These are phyloP conservation scores for Ophiostoma ulmi DNA, from an alignment of 2,329 filamentous ascomycete species.

Conservation along the genomic window DNA sequence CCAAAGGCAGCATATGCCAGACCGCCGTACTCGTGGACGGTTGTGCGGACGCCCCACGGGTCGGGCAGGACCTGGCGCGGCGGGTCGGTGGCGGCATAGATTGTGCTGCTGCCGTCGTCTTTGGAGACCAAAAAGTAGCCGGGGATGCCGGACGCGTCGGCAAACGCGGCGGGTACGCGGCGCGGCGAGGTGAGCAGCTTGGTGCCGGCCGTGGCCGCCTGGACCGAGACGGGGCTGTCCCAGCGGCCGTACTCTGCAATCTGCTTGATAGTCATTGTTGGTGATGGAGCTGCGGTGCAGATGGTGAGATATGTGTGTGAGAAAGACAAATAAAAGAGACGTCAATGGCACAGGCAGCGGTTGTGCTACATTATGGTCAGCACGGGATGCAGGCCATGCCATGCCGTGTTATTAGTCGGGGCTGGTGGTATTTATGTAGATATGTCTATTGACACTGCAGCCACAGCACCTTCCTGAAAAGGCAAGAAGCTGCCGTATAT, in stretches of 20 bases:
- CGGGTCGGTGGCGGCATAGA: constrained; percentile 35
- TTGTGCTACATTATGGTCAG: not conserved
- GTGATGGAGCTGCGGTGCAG: not conserved
- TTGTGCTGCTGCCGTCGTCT: constrained; percentile 40
- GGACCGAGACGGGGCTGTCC: constrained; percentile 38
- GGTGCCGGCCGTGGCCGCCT: constrained; percentile 37
- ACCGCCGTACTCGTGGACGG: constrained; percentile 51
- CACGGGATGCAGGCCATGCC: not conserved
- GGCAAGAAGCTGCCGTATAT: not conserved
- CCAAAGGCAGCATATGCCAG: constrained; percentile 39
- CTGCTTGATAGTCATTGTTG: constrained; percentile 27
- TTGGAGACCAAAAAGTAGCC: constrained; percentile 39
- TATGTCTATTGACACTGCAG: not conserved
- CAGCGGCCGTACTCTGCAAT: constrained; percentile 38
- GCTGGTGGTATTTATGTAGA: not conserved
- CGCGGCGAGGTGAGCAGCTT: constrained; percentile 35
- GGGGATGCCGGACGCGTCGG: constrained; percentile 28
- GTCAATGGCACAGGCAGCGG: not conserved
- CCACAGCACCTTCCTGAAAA: not conserved
- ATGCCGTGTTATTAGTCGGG: not conserved
- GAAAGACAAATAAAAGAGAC: not conserved
- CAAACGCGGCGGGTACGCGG: constrained; percentile 27
- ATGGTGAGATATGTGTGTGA: too few species aligned
- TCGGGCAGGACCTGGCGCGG: constrained; percentile 40
- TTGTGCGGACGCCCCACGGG: constrained; percentile 41